Base-by-base conservation (phyloP, 2,329 filamentous ascomycete genomes). In the Lecanicillium sp. region DNA sequence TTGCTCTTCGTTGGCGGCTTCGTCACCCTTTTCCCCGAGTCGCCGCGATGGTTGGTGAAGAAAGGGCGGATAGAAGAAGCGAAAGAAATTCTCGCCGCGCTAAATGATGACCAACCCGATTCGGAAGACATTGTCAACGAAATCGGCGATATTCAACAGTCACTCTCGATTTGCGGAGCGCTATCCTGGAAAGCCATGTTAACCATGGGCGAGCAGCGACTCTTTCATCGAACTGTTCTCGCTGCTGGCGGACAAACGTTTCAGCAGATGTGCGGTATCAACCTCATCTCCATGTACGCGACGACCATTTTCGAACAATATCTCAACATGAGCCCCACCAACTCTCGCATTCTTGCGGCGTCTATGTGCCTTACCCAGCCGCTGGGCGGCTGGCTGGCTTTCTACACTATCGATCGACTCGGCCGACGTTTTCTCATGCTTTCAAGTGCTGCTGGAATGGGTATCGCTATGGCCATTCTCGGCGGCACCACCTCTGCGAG, bases 61-160 rank as follows among this genome's bases (percentile, higher is more conserved):
- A 57, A 62, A 21, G 62, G 61, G 1, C 58, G 60, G 7, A 53
- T 58, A 0, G 60, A 64, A 6, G 61, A 69, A 41, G 67, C 65
- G 0, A 52, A 74, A 3, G 81, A 78, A 46, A 73, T 87, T 29
- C 68, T 87, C 3, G 54, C 60, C 2, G 29, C 37, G 2, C 27
- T 53, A 7, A 20, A 30, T 20, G 52, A 53, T 27, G 11, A 26
- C 5, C 29, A 47, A 14, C 35, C 43, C 1, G 38, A 43, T 9
- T 39, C 42, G 5, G 52, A 53, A 1, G 24, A 32, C n/a, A 51
- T 53, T 15, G 21, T 5, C 27, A 35, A 24, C 5, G 52, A 53
- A 2, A 48, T 53, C 15, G 49, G 43, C 11, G 50, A 51, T 9
- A 53, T 53, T 8, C 35, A 52, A 29, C 46, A 46, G 15, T 51